These are phyloP conservation scores for Termitomyces sp. DNA, from an alignment of 768 basidiomycete genomes.

Conservation along the genomic window DNA sequence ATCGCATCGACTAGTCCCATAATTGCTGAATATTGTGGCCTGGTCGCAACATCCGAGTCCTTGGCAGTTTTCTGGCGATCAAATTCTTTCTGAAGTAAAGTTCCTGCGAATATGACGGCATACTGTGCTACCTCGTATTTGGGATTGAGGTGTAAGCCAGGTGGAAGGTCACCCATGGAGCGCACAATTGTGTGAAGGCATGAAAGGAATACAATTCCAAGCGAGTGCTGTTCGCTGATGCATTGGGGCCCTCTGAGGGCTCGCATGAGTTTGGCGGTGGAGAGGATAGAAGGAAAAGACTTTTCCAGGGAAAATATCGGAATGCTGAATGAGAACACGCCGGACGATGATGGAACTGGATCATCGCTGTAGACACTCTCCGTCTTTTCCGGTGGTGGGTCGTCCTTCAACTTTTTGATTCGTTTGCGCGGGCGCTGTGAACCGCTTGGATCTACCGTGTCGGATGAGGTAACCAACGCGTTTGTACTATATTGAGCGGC, in stretches of 20 bases:
- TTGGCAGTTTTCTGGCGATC: background rate
- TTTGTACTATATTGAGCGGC: background rate
- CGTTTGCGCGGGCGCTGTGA: conserved; percentile 3
- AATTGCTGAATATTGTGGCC: background rate
- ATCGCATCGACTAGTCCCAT: conserved; percentile 24
- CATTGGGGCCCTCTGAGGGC: conserved; percentile 13
- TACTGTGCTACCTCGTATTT: conserved; percentile 14
- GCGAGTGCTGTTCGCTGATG: conserved; percentile 2
- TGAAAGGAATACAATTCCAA: conserved; percentile 16
- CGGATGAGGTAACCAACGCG: background rate
- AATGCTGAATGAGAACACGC: conserved; percentile 4
- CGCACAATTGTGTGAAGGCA: conserved; percentile 14
- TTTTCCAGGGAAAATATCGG: conserved; percentile 26
- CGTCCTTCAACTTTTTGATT: conserved; percentile 7
- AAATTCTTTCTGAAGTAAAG: conserved; percentile 10
- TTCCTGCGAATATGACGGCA: conserved; percentile 10
- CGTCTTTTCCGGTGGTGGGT: conserved; percentile 13
- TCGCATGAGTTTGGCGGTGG: conserved; percentile 23
- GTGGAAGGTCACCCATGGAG: conserved; percentile 14
- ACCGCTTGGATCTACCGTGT: background rate
- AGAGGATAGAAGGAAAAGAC: conserved; percentile 32
- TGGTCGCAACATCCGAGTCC: background rate
- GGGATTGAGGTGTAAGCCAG: conserved; percentile 7
- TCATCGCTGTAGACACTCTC: conserved; percentile 23
- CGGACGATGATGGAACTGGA: conserved; percentile 20